Base-by-base conservation (phyloP, 129 eudicot genomes). In the Pseudognaphalium luteoalbum region DNA sequence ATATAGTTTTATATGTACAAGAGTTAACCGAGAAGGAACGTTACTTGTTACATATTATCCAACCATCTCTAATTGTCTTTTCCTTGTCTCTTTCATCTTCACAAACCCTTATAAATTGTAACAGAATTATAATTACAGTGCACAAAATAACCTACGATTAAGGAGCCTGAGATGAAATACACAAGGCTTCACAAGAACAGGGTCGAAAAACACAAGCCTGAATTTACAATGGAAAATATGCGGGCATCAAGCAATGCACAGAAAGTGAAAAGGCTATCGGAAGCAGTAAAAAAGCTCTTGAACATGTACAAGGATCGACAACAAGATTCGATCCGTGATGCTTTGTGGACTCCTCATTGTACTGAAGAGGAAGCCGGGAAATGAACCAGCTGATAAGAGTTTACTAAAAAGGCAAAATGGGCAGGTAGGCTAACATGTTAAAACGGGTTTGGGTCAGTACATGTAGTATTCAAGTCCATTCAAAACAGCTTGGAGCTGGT, bases 1-100 rank as follows among this genome's bases (percentile, higher is more conserved):
- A 8, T 8, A 42, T 42, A 11, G 50, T 42, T 42, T 42, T 8
- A 35, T 35, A 74, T 39, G 47, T 61, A 37, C 68, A 29, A 28
- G 42, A 57, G 57, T 77, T 77, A 71, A 58, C 81, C 75, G 50
- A 35, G 25, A 77, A 32, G 81, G 59, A 77, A 68, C 75, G 75
- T 67, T 37, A 77, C 60, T 10, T 56, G 58, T 77, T 77, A 77
- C 17, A 34, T 76, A 76, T 35, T 52, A 42, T 52, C 17, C 66
- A 76, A 32, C 52, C 79, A 75, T 76, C 54, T 64, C 39, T 77
- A 33, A n/a, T 66, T 66, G 68, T 68, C 81, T 8, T 77, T 68
- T 77, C 19, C 51, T 37, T 77, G 69, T 47, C 54, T 70, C 75
- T 56, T 76, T 74, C 37, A 8, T 54, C 39, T 52, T 22, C 54